Evolutionary conservation across 2,329 filamentous ascomycete species (phyloP).

Genomic region (Phialemoniopsis sp.): DNA sequence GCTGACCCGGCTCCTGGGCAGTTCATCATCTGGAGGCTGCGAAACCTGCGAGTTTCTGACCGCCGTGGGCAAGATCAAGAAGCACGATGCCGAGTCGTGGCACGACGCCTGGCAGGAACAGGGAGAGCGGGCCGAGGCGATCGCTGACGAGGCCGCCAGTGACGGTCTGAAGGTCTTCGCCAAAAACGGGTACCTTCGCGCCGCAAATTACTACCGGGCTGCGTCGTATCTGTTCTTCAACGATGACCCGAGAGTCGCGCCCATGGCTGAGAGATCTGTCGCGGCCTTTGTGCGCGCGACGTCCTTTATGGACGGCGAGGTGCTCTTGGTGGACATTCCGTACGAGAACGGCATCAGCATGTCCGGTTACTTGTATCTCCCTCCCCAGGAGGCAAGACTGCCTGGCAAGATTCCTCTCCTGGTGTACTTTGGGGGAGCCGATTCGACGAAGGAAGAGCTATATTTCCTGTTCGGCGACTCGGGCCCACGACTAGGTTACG

Average conservation of each 20-base stretch:
- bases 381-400: slow-evolving; percentile 9
- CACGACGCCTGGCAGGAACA: slow-evolving; percentile 15
- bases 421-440: slow-evolving; percentile 19
- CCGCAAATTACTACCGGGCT: slow-evolving; percentile 21
- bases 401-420: slow-evolving; percentile 18
- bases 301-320: slow-evolving; percentile 5
- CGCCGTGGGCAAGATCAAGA: slow-evolving; percentile 19
- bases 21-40: slow-evolving; percentile 17
- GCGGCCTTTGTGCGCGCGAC: slow-evolving; percentile 2
- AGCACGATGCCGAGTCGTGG: slow-evolving; percentile 23
- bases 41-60: slow-evolving; percentile 23
- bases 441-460: slow-evolving; percentile 25
- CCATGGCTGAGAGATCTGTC: slow-evolving; percentile 2
- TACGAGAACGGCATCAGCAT: slow-evolving; percentile 17
- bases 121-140: slow-evolving; percentile 15
- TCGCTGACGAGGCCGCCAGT: slow-evolving; percentile 17
- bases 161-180: slow-evolving; percentile 8
- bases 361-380: slow-evolving; percentile 20
- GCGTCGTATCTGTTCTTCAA: slow-evolving; percentile 4
- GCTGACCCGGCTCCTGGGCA: slow-evolving; percentile 20
- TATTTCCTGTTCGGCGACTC: slow-evolving; percentile 15
- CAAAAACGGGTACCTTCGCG: slow-evolving; percentile 21
- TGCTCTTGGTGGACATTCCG: slow-evolving; percentile 18
- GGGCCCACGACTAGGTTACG: slow-evolving; percentile 23
- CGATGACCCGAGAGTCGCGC: slow-evolving; percentile 2